phyloP scores from a whole-genome alignment of 805 yeast species.

The Barnettozyma pratensis region DNA sequence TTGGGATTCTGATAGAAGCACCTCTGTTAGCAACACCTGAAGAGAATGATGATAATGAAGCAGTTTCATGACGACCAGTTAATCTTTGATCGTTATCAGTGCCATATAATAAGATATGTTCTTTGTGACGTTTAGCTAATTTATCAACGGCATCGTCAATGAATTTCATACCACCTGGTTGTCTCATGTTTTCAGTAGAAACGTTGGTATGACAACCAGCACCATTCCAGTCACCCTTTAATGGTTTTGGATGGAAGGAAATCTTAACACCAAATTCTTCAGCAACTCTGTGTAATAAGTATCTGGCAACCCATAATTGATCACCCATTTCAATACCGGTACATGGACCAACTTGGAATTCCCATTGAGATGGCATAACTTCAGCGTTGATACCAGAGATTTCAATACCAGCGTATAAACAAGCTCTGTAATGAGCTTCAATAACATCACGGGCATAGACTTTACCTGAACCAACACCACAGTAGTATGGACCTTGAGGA shows the following conservation, averaged over 20 bases:
- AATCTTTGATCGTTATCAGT: conserved; percentile 91
- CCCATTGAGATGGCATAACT: conserved; percentile 99
- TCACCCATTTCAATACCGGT: conserved; percentile 96
- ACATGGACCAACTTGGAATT: conserved; percentile 99
- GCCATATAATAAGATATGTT: conserved; percentile 94
- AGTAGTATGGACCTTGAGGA: conserved; percentile 99
- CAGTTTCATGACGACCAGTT: conserved; percentile 98
- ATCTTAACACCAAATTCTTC: conserved; percentile 99
- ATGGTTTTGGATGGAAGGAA: conserved; percentile 98
- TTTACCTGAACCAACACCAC: conserved; percentile 99
- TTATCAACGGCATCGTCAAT: conserved; percentile 91
- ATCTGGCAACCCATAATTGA: conserved; percentile 94
- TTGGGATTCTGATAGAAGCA: conserved; percentile 97
- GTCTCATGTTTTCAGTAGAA: conserved; percentile 87
- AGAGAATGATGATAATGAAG: conserved; percentile 84
- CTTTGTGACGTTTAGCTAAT: conserved; percentile 92
- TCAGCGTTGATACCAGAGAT: conserved; percentile 98
- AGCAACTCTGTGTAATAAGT: conserved; percentile 87
- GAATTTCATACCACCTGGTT: conserved; percentile 91
- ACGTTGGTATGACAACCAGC: conserved; percentile 99
- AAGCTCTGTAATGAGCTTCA: conserved; percentile 99
- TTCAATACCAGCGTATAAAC: conserved; percentile 85
- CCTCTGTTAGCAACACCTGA: conserved; percentile 99
- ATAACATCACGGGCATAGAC: conserved; percentile 97
- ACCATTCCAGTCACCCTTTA: conserved; percentile 99